Evolutionary conservation across 805 yeast genomes (phyloP).

Genomic region (Cyberlindnera xishuangbannaensis): DNA sequence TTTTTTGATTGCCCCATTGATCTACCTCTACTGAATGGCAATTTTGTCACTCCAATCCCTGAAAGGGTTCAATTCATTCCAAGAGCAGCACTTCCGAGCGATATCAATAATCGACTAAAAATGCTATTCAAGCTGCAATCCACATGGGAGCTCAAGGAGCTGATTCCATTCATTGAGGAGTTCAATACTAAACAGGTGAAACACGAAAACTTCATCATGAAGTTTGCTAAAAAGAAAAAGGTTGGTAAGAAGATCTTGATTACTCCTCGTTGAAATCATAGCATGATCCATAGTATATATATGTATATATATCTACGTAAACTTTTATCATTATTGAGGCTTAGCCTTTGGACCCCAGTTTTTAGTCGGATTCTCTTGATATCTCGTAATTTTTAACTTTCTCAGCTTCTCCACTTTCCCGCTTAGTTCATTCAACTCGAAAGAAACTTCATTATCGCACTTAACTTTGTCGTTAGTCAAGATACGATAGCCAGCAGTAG

Average conservation of each 20-base stretch:
- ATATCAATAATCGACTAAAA: slow-evolving; percentile 43
- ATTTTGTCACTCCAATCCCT: slow-evolving; percentile 41
- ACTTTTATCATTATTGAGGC: slow-evolving; percentile 35
- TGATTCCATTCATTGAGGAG: slow-evolving; percentile 58
- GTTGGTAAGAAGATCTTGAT: slow-evolving; percentile 37
- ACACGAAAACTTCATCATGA: slow-evolving; percentile 54
- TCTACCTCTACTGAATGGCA: slow-evolving; percentile 47
- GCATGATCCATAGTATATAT: background rate
- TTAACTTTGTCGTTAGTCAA: slow-evolving; percentile 38
- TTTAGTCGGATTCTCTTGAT: slow-evolving; percentile 87
- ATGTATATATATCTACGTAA: background rate
- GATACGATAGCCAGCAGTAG: slow-evolving; percentile 55
- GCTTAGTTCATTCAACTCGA: slow-evolving; percentile 56
- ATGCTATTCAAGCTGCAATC: slow-evolving; percentile 48
- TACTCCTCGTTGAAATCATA: slow-evolving; percentile 23
- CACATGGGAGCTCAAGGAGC: slow-evolving; percentile 56
- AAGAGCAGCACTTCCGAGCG: slow-evolving; percentile 39
- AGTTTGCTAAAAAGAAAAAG: slow-evolving; percentile 51
- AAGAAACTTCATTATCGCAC: slow-evolving; percentile 38
- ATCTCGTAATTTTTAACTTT: slow-evolving; percentile 75
- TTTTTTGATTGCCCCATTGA: slow-evolving; percentile 57
- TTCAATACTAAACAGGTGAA: slow-evolving; percentile 48
- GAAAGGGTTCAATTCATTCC: slow-evolving; percentile 50
- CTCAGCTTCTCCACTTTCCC: slow-evolving; percentile 54
- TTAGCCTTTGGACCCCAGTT: slow-evolving; percentile 97